Conservation (phyloP, 2,329 filamentous ascomycete genomes). For the Simplicillium aogashimaense region DNA sequence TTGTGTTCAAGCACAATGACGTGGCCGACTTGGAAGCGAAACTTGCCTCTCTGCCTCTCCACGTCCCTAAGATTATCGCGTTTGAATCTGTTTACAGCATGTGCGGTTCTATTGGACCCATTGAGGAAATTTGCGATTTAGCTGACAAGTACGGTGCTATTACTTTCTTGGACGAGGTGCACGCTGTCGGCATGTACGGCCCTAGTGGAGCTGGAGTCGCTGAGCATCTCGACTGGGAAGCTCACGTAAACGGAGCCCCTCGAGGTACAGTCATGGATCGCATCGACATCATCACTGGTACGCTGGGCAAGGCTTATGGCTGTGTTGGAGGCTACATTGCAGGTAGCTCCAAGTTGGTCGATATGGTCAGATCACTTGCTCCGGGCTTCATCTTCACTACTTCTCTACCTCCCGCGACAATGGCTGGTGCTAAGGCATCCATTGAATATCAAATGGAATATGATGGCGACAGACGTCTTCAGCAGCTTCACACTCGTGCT, state of each 20-base stretch:
- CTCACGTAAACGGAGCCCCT: constrained; percentile 65
- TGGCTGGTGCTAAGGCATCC: constrained; percentile 84
- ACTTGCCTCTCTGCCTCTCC: constrained; percentile 72
- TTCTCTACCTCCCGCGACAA: constrained; percentile 87
- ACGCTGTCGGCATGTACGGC: constrained; percentile 98
- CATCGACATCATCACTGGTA: constrained; percentile 95
- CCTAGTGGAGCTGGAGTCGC: constrained; percentile 91
- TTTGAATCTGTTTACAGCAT: constrained; percentile 99
- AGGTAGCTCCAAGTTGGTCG: constrained; percentile 75
- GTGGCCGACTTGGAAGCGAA: constrained; percentile 87
- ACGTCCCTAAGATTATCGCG: constrained; percentile 93
- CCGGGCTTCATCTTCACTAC: constrained; percentile 99
- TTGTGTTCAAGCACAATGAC: constrained; percentile 99
- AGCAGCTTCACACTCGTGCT: constrained; percentile 91
- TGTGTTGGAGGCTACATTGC: constrained; percentile 98
- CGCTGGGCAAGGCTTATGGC: constrained; percentile 93
- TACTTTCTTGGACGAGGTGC: constrained; percentile 96
- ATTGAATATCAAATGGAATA: constrained; percentile 90
- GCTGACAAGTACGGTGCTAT: constrained; percentile 97
- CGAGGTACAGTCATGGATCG: constrained; percentile 87
- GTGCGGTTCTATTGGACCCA: constrained; percentile 95
- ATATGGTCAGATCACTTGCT: constrained; percentile 86
- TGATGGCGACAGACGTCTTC: constrained; percentile 77
- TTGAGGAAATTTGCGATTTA: constrained; percentile 89
- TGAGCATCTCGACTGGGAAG: constrained; percentile 91